These are phyloP conservation scores for Tetramitus jugosus DNA, from an alignment of 208 protist species.

Conservation along the genomic window DNA sequence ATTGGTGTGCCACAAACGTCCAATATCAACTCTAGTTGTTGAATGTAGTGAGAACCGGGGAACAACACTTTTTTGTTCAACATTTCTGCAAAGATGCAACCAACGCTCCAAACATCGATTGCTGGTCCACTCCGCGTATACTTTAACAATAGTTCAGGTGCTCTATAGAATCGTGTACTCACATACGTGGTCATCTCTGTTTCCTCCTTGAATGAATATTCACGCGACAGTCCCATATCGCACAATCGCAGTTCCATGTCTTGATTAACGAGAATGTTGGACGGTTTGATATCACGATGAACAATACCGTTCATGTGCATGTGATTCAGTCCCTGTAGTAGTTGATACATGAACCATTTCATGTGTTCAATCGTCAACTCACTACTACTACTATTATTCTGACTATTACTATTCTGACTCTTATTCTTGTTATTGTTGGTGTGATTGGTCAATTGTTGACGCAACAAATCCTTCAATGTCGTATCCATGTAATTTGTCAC, in stretches of 20 bases:
- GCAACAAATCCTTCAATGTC: no score
- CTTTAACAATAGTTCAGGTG: constrained; percentile 94
- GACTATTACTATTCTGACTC: no score
- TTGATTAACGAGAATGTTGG: constrained; percentile 80
- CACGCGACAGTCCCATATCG: constrained; percentile 77
- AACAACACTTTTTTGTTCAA: constrained; percentile 74
- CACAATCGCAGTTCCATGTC: constrained; percentile 83
- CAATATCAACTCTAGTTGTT: constrained; percentile 87
- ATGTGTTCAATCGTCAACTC: no score
- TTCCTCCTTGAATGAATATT: constrained; percentile 43
- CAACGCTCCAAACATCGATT: constrained; percentile 77
- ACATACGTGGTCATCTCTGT: constrained; percentile 80
- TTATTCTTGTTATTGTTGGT: no score
- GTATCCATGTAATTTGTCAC: constrained; percentile 49
- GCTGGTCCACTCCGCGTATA: constrained; percentile 32
- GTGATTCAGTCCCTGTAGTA: constrained; percentile 19
- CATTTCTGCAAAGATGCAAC: constrained; percentile 76
- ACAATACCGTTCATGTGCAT: constrained; percentile 32
- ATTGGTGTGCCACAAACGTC: no score
- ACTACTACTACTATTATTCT: no score
- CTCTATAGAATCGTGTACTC: constrained; percentile 94
- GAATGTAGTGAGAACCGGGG: constrained; percentile 77
- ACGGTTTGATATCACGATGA: constrained; percentile 57
- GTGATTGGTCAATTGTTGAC: no score
- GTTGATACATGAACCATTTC: constrained; percentile 31